phyloP scores from a whole-genome alignment of 1,139 yeast genomes.

The Protomyces pachydermus region DNA sequence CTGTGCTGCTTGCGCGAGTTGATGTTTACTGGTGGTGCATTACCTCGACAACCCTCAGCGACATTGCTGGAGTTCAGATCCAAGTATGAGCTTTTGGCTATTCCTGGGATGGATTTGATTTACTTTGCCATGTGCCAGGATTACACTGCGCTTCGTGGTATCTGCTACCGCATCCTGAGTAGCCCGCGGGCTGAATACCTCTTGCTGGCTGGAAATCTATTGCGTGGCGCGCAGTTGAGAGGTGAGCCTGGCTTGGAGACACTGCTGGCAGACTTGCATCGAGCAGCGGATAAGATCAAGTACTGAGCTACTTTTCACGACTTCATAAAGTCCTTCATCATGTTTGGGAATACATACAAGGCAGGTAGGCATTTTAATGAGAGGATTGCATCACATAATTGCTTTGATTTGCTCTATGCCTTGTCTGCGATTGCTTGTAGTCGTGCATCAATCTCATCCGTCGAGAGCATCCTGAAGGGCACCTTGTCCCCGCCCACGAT shows the following conservation, averaged over 20 bases:
- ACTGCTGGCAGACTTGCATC: not conserved
- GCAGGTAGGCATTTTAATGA: not conserved
- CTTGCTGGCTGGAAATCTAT: not conserved
- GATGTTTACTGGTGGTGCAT: not conserved
- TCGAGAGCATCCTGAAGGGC: conserved; percentile 59
- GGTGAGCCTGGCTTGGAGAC: conserved; percentile 5
- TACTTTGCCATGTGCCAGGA: conserved; percentile 16
- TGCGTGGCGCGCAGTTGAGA: conserved; percentile 8
- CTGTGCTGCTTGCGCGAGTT: conserved; percentile 3
- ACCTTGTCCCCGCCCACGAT: conserved; percentile 56
- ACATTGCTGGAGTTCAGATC: not conserved
- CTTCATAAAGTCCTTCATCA: no score
- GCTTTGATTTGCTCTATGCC: conserved; percentile 50
- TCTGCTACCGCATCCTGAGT: conserved; percentile 7
- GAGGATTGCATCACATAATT: not conserved
- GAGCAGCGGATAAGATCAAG: not conserved
- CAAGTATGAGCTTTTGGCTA: conserved; percentile 4
- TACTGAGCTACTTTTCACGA: not conserved
- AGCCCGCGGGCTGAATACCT: conserved; percentile 6
- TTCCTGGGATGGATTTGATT: conserved; percentile 10
- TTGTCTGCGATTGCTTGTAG: conserved; percentile 91
- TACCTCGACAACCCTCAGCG: not conserved
- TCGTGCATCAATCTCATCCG: conserved; percentile 91
- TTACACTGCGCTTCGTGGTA: conserved; percentile 2
- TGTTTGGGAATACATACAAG: not conserved